A percentile compares a stretch with the other conserved stretches of the same genome.
Evolutionary conservation across 2,329 filamentous ascomycete species (phyloP).

Genomic region (Claviceps sp.): DNA sequence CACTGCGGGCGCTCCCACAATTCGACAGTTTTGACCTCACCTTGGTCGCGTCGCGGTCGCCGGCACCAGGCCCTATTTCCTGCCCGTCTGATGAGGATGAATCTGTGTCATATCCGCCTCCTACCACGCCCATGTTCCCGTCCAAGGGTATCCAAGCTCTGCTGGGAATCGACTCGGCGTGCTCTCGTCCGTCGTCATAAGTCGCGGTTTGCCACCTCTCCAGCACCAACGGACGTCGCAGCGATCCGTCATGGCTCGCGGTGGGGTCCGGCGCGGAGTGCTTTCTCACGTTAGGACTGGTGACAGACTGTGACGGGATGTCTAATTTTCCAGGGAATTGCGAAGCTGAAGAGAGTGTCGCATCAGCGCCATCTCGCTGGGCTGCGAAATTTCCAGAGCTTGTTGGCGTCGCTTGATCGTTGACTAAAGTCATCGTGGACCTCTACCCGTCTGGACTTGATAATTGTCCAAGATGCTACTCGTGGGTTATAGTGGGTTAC

Average conservation of each 20-base stretch:
- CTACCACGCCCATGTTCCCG: neutral
- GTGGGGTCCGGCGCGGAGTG: neutral
- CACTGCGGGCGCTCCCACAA: neutral
- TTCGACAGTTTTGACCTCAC: neutral
- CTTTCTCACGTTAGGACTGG: neutral
- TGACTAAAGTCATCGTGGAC: neutral
- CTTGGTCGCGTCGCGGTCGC: neutral
- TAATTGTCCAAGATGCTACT: too few relatives aligned
- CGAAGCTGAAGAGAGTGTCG: neutral
- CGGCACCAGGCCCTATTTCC: neutral
- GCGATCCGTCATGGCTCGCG: neutral
- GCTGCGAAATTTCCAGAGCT: neutral
- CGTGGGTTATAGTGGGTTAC: too few relatives aligned
- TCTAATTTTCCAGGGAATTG: slow-evolving; percentile 3
- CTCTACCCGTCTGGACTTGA: too few relatives aligned
- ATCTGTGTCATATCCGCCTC: neutral
- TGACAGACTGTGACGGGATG: neutral
- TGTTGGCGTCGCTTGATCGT: neutral
- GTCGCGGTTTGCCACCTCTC: slow-evolving; percentile 5
- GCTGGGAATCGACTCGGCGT: slow-evolving; percentile 5
- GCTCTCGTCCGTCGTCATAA: neutral
- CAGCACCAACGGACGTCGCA: neutral
- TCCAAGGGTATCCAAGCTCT: slow-evolving; percentile 5
- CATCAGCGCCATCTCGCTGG: neutral
- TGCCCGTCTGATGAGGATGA: slow-evolving; percentile 1